A percentile compares a stretch with the other conserved stretches of the same genome.
Evolutionary conservation across 179 eudicot genomes (phyloP).

Genomic region (Vitellaria paradoxa): DNA sequence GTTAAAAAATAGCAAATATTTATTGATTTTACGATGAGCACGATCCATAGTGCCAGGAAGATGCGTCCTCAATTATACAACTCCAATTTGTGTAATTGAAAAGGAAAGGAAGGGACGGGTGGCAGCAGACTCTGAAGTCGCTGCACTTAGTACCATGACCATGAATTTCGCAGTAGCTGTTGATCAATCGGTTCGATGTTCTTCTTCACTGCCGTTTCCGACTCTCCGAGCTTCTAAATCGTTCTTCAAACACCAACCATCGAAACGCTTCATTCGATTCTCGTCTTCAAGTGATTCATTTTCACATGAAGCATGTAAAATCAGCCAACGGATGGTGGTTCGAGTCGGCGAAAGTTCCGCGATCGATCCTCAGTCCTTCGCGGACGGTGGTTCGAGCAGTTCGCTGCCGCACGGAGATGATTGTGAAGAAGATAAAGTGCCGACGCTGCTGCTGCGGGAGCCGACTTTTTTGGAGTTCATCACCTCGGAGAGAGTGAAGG

Average conservation of each 20-base stretch:
- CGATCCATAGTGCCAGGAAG: no score
- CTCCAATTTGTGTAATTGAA: neutral
- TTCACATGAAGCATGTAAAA: neutral
- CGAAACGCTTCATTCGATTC: neutral
- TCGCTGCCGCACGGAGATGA: neutral
- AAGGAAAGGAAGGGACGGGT: no score
- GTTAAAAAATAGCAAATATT: no score
- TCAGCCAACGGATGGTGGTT: neutral
- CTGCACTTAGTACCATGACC: no score
- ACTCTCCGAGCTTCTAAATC: slow-evolving; percentile 27
- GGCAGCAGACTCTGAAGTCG: no score
- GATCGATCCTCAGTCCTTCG: slow-evolving; percentile 17
- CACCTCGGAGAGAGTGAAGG: slow-evolving; percentile 92
- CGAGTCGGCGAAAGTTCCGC: slow-evolving; percentile 28
- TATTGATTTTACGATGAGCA: no score
- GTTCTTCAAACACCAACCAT: neutral
- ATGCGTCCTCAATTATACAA: no score
- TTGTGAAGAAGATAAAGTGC: neutral
- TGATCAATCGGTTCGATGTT: slow-evolving; percentile 6
- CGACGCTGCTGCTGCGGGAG: neutral
- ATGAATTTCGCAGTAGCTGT: slow-evolving; percentile 18
- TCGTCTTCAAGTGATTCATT: slow-evolving; percentile 2
- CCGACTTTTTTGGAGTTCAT: slow-evolving; percentile 57
- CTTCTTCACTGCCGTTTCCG: slow-evolving; percentile 2
- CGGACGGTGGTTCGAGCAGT: neutral